Percentiles rank a stretch among this genome's conserved stretches.
Conservation (phyloP, 148 eudicot genomes). For the Hydrangea macrophylla region DNA sequence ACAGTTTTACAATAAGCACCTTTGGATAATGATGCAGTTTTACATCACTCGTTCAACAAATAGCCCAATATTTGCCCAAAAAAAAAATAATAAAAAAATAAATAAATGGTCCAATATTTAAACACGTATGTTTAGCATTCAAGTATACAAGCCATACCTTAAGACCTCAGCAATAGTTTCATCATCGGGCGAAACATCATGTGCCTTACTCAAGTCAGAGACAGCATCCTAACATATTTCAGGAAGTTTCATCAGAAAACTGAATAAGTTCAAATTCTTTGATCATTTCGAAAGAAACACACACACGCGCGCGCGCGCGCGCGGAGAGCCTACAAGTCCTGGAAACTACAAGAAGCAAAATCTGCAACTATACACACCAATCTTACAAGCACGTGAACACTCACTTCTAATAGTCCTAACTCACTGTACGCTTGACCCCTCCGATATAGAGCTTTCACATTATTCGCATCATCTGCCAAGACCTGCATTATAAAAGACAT, state of each 20-base stretch:
- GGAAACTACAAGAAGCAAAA: slow-evolving; percentile 14
- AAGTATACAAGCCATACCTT: slow-evolving; percentile 41
- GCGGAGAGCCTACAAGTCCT: no score
- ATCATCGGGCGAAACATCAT: slow-evolving; percentile 83
- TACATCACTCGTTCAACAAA: not conserved
- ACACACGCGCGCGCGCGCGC: no score
- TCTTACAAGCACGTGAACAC: slow-evolving; percentile 14
- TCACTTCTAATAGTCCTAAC: slow-evolving; percentile 66
- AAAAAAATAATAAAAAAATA: no score
- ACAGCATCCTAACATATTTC: slow-evolving; percentile 60
- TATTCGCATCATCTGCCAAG: slow-evolving; percentile 63
- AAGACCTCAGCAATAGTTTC: slow-evolving; percentile 86
- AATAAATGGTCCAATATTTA: no score
- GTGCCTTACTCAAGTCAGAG: slow-evolving; percentile 73
- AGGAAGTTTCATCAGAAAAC: not conserved
- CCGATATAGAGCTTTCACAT: slow-evolving; percentile 90
- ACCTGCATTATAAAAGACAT: slow-evolving; percentile 44
- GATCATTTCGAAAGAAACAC: no score
- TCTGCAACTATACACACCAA: slow-evolving; percentile 11
- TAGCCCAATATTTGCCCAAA: not conserved
- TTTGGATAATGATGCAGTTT: slow-evolving; percentile 11
- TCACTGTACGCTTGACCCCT: slow-evolving; percentile 93
- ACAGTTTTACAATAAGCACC: no score
- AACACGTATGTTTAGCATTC: not conserved
- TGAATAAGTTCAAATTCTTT: not conserved